Base-by-base conservation (phyloP, 805 yeast species). In the Schizosaccharomyces cryophilus region DNA sequence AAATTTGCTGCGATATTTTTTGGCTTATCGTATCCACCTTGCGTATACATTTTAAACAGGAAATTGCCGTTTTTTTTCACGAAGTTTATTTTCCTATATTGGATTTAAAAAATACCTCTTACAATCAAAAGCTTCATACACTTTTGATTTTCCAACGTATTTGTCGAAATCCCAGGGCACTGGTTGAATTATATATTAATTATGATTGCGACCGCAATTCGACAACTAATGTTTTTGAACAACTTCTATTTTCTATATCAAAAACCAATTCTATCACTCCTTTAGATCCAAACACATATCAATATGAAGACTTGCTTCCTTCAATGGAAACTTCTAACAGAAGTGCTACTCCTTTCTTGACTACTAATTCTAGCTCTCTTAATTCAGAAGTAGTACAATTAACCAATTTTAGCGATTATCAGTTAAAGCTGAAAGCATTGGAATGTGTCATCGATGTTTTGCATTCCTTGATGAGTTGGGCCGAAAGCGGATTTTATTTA, bases 61-160 rank as follows among this genome's bases (percentile, higher is more conserved):
- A 93, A 69, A 86, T 93, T 56, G 95, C 96, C 0, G 95, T 94
- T 0, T 86, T 94, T 68, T 80, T 89, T 73, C 84, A 83, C 56
- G 97, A 93, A 67, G 87, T 90, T 61, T 93, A 93, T 70, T 85
- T 93, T 72, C 96, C 97, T 2, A 87, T 94, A 54, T 79, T 93
- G 58, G 97, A 90, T 68, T 80, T 93, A 81, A 85, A 83, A 68
- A 82, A 95, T 1, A 85, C 96, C 0, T 87, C 96, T 0, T 73
- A 89, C 9, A 96, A 90, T 70, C 98, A 94, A 72, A 88, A 90
- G 69, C 78, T 94, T 69, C 90, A 88, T 67, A 79, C 90, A 64
- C 74, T 94, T 63, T 79, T 84, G 13, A 78, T 90, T n/a, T 77
- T 94, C 30, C 85, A 85, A 66, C 77, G 95, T 65, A 72, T 93